Base-by-base conservation (phyloP, 2,329 filamentous ascomycete genomes). In the Xylaria hypoxylon region DNA sequence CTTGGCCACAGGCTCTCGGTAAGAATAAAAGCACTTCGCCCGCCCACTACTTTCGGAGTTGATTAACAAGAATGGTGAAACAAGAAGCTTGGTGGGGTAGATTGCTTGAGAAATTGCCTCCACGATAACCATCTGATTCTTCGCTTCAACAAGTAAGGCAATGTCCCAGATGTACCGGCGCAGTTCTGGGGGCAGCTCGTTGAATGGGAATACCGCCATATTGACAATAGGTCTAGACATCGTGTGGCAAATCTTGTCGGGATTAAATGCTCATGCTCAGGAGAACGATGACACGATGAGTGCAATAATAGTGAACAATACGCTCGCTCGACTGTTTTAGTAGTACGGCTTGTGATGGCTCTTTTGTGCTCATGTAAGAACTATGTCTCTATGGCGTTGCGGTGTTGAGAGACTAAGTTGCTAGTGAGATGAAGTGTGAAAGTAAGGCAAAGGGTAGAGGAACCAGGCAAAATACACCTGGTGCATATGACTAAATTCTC, bases 1-100 rank as follows among this genome's bases (percentile, higher is more conserved):
- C n/a, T n/a, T n/a, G n/a, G n/a, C n/a, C n/a, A n/a, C n/a, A n/a
- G n/a, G n/a, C 6, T 19, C 28, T 33, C 31, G 50, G 28, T 48
- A 19, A 24, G 56, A 59, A 35, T 59, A 59, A 42, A 59, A 59
- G 17, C 10, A 8, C 33, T 38, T 59, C 10, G 57, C 57, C 24
- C 19, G 28, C 10, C 31, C 57, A 17, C 57, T 26, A 33, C 44
- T 5, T 31, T 31, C 28, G 28, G 28, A 31, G 28, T 31, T 31
- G 28, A 31, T 8, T 5, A 31, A 8, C 33, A 59, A 35, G 17
- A 38, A 59, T 59, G 31, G 33, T 8, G 57, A 51, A 26, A 40
- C n/a, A 38, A 59, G 42, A 13, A 48, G 57, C 31, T 40, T 50
- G 7, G 28, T 40, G 4, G 33, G 33, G 33, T 31, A 38, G 19